Conservation (phyloP, 768 basidiomycete species). For the Cubamyces sp. region DNA sequence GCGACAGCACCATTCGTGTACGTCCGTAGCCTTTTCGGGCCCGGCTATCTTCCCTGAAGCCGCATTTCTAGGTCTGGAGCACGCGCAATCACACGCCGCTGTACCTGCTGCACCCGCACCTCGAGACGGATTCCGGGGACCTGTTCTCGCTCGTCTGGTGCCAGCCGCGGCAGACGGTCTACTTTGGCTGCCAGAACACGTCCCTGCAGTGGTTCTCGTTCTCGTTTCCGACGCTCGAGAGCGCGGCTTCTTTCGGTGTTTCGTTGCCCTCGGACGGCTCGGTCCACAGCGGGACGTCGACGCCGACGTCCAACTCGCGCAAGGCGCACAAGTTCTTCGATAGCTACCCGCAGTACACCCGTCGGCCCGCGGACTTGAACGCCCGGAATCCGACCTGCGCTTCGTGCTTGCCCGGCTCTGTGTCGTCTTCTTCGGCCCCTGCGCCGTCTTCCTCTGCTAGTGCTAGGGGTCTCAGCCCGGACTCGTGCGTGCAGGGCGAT, state of each 20-base stretch:
- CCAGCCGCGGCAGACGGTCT: constrained; percentile 66
- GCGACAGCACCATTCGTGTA: constrained; percentile 88
- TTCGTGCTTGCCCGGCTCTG: constrained; percentile 34
- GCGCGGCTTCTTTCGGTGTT: constrained; percentile 5
- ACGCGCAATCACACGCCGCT: constrained; percentile 66
- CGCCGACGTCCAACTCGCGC: constrained; percentile 40
- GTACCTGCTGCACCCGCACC: constrained; percentile 76
- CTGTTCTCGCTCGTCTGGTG: constrained; percentile 87
- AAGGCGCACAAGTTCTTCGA: constrained; percentile 91
- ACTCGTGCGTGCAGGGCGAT: constrained; percentile 13
- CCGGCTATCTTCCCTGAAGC: constrained; percentile 8
- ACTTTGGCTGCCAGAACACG: constrained; percentile 91
- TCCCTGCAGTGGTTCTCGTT: constrained; percentile 90
- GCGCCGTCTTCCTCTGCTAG: background rate
- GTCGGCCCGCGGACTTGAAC: constrained; percentile 66
- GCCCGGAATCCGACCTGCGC: constrained; percentile 56
- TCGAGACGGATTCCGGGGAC: constrained; percentile 83
- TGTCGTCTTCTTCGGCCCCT: constrained; percentile 12
- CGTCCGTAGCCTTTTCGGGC: constrained; percentile 30
- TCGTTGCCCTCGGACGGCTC: constrained; percentile 19
- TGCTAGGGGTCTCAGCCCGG: constrained; percentile 4
- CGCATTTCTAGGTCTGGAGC: constrained; percentile 73
- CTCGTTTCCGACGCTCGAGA: constrained; percentile 4
- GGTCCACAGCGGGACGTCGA: constrained; percentile 35
- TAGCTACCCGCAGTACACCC: constrained; percentile 77